Conservation (phyloP, 768 basidiomycete species). For the Neoboletus magnificus region DNA sequence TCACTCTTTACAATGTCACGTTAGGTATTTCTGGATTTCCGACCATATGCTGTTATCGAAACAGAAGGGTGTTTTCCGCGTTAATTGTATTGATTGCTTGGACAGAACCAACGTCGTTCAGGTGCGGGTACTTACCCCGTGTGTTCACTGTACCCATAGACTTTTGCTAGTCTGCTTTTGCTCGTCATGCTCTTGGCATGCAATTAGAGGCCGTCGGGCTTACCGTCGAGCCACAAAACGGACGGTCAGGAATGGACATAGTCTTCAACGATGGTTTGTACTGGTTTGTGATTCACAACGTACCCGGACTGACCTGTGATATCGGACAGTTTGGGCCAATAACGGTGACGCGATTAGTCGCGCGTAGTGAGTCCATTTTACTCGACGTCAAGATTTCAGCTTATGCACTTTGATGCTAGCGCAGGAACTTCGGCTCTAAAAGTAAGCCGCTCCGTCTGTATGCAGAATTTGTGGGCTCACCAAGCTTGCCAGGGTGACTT, state of each 20-base stretch:
- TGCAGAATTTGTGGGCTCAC: slow-evolving; percentile 4
- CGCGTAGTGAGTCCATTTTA: slow-evolving; percentile 59
- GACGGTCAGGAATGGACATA: slow-evolving; percentile 61
- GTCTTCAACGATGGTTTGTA: slow-evolving; percentile 74
- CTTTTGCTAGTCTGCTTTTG: slow-evolving; percentile 78
- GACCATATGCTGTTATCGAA: slow-evolving; percentile 65
- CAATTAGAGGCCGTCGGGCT: slow-evolving; percentile 75
- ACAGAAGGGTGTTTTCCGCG: slow-evolving; percentile 83
- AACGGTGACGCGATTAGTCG: slow-evolving; percentile 95
- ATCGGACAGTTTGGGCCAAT: slow-evolving; percentile 84
- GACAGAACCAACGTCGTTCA: slow-evolving; percentile 95
- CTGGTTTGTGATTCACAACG: background rate
- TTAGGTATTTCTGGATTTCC: slow-evolving; percentile 81
- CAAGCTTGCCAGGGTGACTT: slow-evolving; percentile 65
- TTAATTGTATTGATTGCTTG: slow-evolving; percentile 95
- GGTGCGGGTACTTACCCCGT: slow-evolving; percentile 37
- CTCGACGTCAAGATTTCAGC: background rate
- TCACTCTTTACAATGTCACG: background rate
- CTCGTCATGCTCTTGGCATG: slow-evolving; percentile 73
- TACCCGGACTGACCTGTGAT: background rate
- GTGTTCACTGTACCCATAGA: slow-evolving; percentile 3
- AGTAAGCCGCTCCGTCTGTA: slow-evolving; percentile 40
- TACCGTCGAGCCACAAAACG: slow-evolving; percentile 48
- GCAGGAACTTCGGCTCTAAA: slow-evolving; percentile 97
- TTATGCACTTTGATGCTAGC: slow-evolving; percentile 40